These are phyloP conservation scores for Lentinula aciculospora DNA, from an alignment of 768 basidiomycete species.

Conservation along the genomic window DNA sequence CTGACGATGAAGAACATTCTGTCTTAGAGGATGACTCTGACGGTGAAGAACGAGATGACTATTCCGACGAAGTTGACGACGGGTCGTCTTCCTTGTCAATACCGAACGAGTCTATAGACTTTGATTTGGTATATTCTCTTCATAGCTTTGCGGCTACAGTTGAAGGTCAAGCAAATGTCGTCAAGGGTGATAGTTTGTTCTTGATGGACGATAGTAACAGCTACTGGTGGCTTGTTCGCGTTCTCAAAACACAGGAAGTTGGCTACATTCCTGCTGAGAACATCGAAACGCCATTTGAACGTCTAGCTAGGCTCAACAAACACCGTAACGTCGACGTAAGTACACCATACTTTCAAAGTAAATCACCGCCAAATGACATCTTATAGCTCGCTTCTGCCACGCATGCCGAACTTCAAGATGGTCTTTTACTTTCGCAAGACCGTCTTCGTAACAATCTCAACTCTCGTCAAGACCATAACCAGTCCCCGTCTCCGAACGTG, in stretches of 20 bases:
- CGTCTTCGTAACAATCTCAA: slow-evolving; percentile 47
- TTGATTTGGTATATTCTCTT: slow-evolving; percentile 87
- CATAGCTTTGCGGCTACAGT: slow-evolving; percentile 98
- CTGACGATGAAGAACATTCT: slow-evolving; percentile 72
- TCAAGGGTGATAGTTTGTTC: slow-evolving; percentile 95
- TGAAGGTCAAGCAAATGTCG: slow-evolving; percentile 97
- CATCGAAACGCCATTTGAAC: slow-evolving; percentile 97
- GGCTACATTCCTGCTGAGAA: slow-evolving; percentile 99
- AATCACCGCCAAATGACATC: slow-evolving; percentile 5
- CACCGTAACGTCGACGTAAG: slow-evolving; percentile 94
- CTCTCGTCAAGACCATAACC: slow-evolving; percentile 42
- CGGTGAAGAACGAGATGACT: slow-evolving; percentile 66
- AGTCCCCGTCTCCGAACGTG: slow-evolving; percentile 39
- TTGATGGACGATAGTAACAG: slow-evolving; percentile 98
- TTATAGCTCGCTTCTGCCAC: slow-evolving; percentile 69
- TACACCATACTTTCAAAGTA: slow-evolving; percentile 11
- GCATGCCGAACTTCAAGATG: slow-evolving; percentile 60
- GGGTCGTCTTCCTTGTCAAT: slow-evolving; percentile 80
- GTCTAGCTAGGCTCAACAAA: slow-evolving; percentile 92
- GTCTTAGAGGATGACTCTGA: slow-evolving; percentile 85
- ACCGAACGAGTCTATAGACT: slow-evolving; percentile 90
- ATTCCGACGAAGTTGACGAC: slow-evolving; percentile 71
- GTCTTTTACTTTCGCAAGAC: slow-evolving; percentile 43
- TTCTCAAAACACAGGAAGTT: slow-evolving; percentile 97
- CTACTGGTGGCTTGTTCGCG: slow-evolving; percentile 99